A percentile compares a stretch with the other conserved stretches of the same genome.
Conservation (phyloP, 805 yeast species). For the Starmerella bombi region DNA sequence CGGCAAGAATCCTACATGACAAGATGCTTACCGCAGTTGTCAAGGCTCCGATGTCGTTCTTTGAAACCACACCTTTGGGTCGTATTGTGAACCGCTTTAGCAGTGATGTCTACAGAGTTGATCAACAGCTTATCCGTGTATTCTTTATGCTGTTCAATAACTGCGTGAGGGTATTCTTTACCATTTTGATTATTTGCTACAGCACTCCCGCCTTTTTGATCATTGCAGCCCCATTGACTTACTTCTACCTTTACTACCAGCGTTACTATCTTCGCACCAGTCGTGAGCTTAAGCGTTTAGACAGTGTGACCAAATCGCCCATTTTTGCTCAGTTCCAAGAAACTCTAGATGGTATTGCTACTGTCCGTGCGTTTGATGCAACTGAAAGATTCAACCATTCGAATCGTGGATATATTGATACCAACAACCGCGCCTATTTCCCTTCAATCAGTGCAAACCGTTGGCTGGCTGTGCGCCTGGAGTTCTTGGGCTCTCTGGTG, state of each 20-base stretch:
- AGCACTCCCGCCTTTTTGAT: constrained; percentile 81
- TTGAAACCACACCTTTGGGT: constrained; percentile 92
- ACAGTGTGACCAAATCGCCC: constrained; percentile 58
- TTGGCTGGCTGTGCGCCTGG: constrained; percentile 94
- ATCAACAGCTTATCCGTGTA: constrained; percentile 42
- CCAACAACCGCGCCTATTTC: constrained; percentile 81
- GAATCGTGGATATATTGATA: constrained; percentile 50
- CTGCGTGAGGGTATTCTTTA: constrained; percentile 35
- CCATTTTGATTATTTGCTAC: constrained; percentile 65
- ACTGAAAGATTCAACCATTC: constrained; percentile 44
- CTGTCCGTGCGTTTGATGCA: constrained; percentile 69
- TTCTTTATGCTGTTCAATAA: constrained; percentile 30
- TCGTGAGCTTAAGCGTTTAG: constrained; percentile 66
- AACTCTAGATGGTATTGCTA: constrained; percentile 60
- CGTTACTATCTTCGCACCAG: constrained; percentile 53
- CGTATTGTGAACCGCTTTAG: constrained; percentile 82
- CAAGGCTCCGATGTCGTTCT: constrained; percentile 86
- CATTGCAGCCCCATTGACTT: constrained; percentile 53
- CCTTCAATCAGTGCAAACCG: constrained; percentile 88
- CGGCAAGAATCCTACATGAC: constrained; percentile 59
- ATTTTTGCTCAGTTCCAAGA: constrained; percentile 75
- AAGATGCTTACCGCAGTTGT: constrained; percentile 60
- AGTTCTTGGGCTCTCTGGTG: constrained; percentile 77
- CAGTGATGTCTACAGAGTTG: constrained; percentile 77
- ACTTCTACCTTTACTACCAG: constrained; percentile 59